Evolutionary conservation across 768 basidiomycete genomes (phyloP).

Genomic region (Gloeophyllum trabeum): DNA sequence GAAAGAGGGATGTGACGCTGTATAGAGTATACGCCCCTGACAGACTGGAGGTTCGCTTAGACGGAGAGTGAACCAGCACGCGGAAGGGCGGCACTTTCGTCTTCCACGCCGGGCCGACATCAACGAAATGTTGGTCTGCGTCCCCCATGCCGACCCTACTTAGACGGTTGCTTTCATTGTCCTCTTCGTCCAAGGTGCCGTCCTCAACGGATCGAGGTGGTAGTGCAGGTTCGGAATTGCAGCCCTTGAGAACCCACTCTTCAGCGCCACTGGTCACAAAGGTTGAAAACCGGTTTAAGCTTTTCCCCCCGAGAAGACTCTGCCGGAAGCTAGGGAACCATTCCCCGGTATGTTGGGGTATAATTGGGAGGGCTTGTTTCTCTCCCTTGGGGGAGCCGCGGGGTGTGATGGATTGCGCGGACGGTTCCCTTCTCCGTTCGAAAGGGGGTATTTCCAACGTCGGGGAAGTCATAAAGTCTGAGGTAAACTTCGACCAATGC

Average conservation of each 20-base stretch:
- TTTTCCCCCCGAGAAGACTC: constrained; percentile 66
- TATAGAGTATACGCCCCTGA: constrained; percentile 70
- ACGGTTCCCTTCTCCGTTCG: constrained; percentile 22
- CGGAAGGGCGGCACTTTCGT: constrained; percentile 62
- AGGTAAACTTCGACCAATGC: constrained; percentile 39
- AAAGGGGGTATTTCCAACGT: constrained; percentile 23
- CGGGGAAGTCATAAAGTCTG: constrained; percentile 46
- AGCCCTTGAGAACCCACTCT: constrained; percentile 69
- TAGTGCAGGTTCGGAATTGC: constrained; percentile 16
- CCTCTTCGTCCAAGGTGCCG: constrained; percentile 29
- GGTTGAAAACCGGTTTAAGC: constrained; percentile 74
- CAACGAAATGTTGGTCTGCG: constrained; percentile 61
- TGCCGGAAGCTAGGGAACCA: constrained; percentile 67
- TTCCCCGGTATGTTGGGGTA: constrained; percentile 64
- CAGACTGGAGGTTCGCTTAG: constrained; percentile 56
- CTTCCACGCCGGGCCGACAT: constrained; percentile 63
- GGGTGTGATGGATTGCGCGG: constrained; percentile 39
- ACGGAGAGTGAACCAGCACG: constrained; percentile 70
- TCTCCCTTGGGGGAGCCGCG: constrained; percentile 21
- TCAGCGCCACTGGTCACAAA: constrained; percentile 85
- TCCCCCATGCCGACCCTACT: constrained; percentile 27
- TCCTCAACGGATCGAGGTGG: constrained; percentile 11
- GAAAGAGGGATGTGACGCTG: constrained; percentile 66
- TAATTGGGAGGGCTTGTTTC: constrained; percentile 26
- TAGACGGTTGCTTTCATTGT: constrained; percentile 20